These are phyloP conservation scores for Solanum tarijense DNA, from an alignment of 257 asterid species.

Conservation along the genomic window DNA sequence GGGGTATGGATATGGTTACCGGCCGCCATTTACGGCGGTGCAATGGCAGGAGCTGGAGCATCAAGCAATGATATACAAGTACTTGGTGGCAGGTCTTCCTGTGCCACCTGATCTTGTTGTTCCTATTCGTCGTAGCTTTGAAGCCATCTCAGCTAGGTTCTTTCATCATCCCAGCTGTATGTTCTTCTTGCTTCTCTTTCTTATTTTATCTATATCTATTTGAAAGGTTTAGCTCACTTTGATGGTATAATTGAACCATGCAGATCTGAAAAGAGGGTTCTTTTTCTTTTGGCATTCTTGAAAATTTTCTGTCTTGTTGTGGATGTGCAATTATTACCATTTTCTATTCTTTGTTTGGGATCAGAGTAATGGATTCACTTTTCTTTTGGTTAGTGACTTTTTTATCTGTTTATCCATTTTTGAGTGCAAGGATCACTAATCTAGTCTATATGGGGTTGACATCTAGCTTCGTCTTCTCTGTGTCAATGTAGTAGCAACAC, in stretches of 20 bases:
- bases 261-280: neutral
- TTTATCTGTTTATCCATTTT: neutral
- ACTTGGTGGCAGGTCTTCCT: slow-evolving; percentile 75
- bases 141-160: slow-evolving; percentile 68
- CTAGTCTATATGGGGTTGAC: neutral
- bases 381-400: neutral
- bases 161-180: slow-evolving; percentile 70
- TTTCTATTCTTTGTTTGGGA: neutral
- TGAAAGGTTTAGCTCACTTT: neutral
- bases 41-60: slow-evolving; percentile 99
- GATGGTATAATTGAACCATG: neutral
- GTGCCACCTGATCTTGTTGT: slow-evolving; percentile 82
- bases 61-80: slow-evolving; percentile 95
- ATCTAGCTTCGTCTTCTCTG: neutral
- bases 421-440: neutral
- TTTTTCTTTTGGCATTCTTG: neutral
- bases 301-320: neutral
- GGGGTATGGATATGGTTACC: slow-evolving; percentile 42
- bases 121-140: slow-evolving; percentile 85
- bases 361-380: neutral
- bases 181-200: slow-evolving; percentile 13
- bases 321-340: neutral
- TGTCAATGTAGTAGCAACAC: neutral
- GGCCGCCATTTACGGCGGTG: slow-evolving; percentile 77
- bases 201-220: neutral